Evolutionary conservation across 176 grass and related monocot species (phyloP), one percentile per base, ranked within the genome.

Genomic region (Oryza nivara): DNA sequence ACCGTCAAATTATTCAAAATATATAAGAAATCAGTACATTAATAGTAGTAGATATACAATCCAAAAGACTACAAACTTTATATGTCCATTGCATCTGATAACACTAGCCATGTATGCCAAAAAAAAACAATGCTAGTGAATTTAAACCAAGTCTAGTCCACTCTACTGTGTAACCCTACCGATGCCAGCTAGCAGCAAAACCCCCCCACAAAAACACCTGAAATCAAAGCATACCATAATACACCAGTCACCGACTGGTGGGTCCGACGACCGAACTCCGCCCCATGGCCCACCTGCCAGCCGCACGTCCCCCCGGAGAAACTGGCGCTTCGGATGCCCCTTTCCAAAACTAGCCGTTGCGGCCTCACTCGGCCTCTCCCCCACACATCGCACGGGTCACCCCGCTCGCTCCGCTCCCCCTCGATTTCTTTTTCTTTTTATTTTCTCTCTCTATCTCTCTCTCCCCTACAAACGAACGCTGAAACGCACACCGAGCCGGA

Each of bases 271-370:
- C 11, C 8, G 11, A 16, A 15, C 17, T 14, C 0, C 0, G 2
- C 5, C 0, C 3, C 16, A 2, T 69, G 66, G 28, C 17, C 78
- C 65, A 49, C 76, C 15, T 0, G 4, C 7, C 60, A 79, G 61
- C 8, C 2, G 23, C 7, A 67, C 76, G 32, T 61, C 23, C 2
- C 60, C 14, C 38, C 16, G 35, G 65, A 65, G 73, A 63, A 63
- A 19, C 15, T 7, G 5, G 54, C 54, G 54, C 19, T 20, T 58
- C 16, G 11, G 10, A 74, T 54, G 80, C 60, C 11, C 70, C 70
- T 65, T 86, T 75, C 85, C 78, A 68, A 81, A 60, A 80, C 61
- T 86, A 86, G 84, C 84, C 84, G 77, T 87, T 87, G 85, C 61
- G 34, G 60, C 45, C 22, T 20, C 71, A 13, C 23, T 44, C 11